phyloP scores from a whole-genome alignment of 2,329 filamentous ascomycete genomes.

The Colletotrichum lindemuthianum region DNA sequence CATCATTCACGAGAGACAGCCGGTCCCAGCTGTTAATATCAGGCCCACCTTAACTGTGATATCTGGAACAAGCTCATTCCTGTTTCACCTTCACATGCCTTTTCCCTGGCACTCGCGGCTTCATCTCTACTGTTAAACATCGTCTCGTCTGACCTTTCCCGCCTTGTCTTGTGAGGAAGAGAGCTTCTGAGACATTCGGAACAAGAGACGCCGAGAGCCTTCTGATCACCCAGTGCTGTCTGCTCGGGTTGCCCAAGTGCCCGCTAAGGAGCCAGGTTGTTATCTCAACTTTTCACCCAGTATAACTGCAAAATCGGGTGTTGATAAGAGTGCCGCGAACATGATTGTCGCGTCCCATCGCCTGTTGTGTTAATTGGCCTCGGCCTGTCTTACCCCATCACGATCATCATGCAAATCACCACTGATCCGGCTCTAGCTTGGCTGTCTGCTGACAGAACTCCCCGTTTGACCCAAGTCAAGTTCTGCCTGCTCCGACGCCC shows the following conservation, averaged over 20 bases:
- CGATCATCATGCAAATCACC: constrained; percentile 13
- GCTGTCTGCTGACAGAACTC: constrained; percentile 1
- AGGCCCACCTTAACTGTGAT: not conserved
- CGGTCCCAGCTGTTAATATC: not conserved
- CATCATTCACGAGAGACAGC: not conserved
- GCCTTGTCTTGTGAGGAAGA: not conserved
- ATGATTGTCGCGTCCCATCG: not conserved
- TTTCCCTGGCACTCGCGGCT: not conserved
- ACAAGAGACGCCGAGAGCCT: constrained; percentile 14
- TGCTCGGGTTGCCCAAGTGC: no score
- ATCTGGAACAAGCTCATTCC: constrained; percentile 9
- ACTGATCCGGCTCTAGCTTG: not conserved
- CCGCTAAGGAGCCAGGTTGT: no score
- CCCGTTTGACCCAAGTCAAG: constrained; percentile 1
- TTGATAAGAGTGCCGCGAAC: not conserved
- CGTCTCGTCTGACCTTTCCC: constrained; percentile 8
- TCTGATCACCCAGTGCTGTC: no score
- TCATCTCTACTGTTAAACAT: not conserved
- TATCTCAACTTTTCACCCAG: no score
- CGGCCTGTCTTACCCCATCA: not conserved
- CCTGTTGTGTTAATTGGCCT: not conserved
- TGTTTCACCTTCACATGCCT: constrained; percentile 20
- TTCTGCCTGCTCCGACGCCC: not conserved
- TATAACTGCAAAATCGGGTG: not conserved
- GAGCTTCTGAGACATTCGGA: constrained; percentile 12